A percentile compares a stretch with the other conserved stretches of the same genome.
Evolutionary conservation across 1,139 yeast species (phyloP).

Genomic region (Diutina neorugosa): DNA sequence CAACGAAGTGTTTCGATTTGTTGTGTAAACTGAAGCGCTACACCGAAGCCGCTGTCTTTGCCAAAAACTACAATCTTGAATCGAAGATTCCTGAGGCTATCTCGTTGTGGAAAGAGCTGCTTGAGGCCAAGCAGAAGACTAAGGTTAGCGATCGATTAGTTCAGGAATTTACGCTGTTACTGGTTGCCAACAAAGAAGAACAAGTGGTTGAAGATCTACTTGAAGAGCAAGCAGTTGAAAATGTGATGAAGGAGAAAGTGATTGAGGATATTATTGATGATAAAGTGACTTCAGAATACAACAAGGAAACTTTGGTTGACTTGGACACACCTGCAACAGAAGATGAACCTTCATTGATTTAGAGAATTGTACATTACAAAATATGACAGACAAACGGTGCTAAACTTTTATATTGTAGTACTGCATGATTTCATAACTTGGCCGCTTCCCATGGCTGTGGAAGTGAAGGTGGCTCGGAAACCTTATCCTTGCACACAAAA

Average conservation of each 20-base stretch:
- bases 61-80: conserved; percentile 58
- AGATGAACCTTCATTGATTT: conserved; percentile 2
- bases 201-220: conserved; percentile 6
- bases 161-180: conserved; percentile 20
- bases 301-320: conserved; percentile 7
- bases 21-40: conserved; percentile 58
- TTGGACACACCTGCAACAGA: conserved; percentile 6
- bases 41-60: conserved; percentile 79
- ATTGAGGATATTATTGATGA: not conserved
- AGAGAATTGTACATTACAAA: not conserved
- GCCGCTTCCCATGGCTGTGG: not conserved
- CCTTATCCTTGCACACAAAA: conserved; percentile 42
- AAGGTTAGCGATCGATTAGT: conserved; percentile 51
- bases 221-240: conserved; percentile 1
- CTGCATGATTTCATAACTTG: not conserved
- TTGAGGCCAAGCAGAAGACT: conserved; percentile 39
- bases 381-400: not conserved
- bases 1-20: conserved; percentile 50
- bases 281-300: not conserved
- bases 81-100: conserved; percentile 33
- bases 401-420: not conserved
- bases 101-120: conserved; percentile 52
- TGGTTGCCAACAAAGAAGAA: conserved; percentile 1
- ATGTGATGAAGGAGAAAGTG: not conserved
- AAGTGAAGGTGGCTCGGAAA: conserved; percentile 18